Percentiles rank a stretch among this genome's conserved stretches.
Evolutionary conservation across 148 eudicot genomes (phyloP).

Genomic region (Drosera capensis): DNA sequence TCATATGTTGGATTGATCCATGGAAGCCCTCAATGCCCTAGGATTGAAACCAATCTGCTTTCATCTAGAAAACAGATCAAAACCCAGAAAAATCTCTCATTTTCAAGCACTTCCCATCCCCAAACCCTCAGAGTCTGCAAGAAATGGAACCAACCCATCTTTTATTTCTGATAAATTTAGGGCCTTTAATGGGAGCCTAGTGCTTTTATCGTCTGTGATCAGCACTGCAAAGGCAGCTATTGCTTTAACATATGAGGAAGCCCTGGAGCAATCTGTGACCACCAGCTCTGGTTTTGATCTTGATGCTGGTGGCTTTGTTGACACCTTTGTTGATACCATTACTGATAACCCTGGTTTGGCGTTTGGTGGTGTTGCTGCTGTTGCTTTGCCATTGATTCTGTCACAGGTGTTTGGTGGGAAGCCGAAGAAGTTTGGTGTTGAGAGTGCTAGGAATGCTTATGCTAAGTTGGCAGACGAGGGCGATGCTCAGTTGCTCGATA

Average conservation of each 20-base stretch:
- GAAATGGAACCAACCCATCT: conserved; percentile 16
- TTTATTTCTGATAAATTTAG: conserved; percentile 13
- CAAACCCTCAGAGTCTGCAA: conserved; percentile 20
- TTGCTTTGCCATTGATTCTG: conserved; percentile 51
- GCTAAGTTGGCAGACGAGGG: conserved; percentile 63
- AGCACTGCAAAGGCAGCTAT: conserved; percentile 31
- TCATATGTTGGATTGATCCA: conserved; percentile 7
- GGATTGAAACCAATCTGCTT: conserved; percentile 32
- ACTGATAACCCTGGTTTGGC: conserved; percentile 50
- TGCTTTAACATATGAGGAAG: conserved; percentile 86
- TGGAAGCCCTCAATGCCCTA: conserved; percentile 46
- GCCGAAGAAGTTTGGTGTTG: conserved; percentile 62
- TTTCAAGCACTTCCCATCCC: conserved; percentile 16
- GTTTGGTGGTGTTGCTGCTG: conserved; percentile 53
- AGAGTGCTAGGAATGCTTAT: conserved; percentile 65
- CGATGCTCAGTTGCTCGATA: conserved; percentile 69
- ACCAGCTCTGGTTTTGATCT: conserved; percentile 30
- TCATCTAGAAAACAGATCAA: conserved; percentile 46
- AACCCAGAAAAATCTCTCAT: conserved; percentile 38
- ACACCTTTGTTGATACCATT: conserved; percentile 25
- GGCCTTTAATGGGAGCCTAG: conserved; percentile 31
- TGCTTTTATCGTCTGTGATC: conserved; percentile 41
- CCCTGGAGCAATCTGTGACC: conserved; percentile 40
- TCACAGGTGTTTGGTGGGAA: conserved; percentile 60
- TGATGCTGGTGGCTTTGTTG: conserved; percentile 46